Conservation (phyloP, 2,329 filamentous ascomycete species). For the Thelonectria discophora region DNA sequence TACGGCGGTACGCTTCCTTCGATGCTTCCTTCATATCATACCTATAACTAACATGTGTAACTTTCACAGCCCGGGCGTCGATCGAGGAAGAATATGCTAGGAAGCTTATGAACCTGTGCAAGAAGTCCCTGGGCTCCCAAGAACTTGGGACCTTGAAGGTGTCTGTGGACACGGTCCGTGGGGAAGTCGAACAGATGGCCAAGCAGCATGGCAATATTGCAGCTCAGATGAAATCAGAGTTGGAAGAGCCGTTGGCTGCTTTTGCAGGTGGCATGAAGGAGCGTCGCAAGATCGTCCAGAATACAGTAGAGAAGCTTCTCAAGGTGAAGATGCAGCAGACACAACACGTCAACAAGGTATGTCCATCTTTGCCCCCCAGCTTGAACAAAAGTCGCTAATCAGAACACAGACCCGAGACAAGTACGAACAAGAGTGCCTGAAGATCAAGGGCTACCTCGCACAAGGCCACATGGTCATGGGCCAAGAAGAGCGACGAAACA, state of each 20-base stretch:
- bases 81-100: constrained; percentile 97
- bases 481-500: constrained; percentile 98
- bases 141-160: constrained; percentile 84
- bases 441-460: constrained; percentile 97
- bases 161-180: constrained; percentile 87
- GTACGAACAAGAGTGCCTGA: constrained; percentile 96
- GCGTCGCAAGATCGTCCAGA: constrained; percentile 93
- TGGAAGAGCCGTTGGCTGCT: constrained; percentile 91
- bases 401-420: constrained; percentile 79
- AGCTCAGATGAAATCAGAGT: constrained; percentile 91
- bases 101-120: constrained; percentile 84
- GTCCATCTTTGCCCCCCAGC: constrained; percentile 28
- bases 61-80: constrained; percentile 75
- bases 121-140: constrained; percentile 88
- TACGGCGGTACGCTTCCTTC: constrained; percentile 72
- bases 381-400: constrained; percentile 15
- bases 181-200: constrained; percentile 90
- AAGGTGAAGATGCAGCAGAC: constrained; percentile 96
- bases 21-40: not conserved
- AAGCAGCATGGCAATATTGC: constrained; percentile 94
- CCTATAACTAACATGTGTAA: constrained; percentile 2
- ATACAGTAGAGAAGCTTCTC: constrained; percentile 90
- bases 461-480: constrained; percentile 99
- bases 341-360: constrained; percentile 86
- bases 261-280: constrained; percentile 98